Conservation (phyloP, 2,329 filamentous ascomycete species). For the Alternaria brassicicola region DNA sequence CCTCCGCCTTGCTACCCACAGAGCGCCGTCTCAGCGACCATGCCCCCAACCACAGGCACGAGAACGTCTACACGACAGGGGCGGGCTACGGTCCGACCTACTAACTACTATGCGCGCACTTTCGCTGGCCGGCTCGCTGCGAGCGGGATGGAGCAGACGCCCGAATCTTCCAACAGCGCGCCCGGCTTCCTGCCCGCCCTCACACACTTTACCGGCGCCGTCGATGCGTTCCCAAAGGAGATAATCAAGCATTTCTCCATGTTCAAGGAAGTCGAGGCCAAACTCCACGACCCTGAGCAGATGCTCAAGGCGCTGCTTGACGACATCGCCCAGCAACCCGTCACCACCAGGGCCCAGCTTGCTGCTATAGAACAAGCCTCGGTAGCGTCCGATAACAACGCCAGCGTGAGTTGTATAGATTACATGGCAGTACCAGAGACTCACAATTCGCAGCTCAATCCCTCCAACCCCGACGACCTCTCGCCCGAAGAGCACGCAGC, state of each 20-base stretch:
- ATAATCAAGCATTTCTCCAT: conserved; percentile 95
- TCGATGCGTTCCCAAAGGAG: conserved; percentile 90
- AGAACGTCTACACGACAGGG: conserved; percentile 54
- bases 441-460: conserved; percentile 35
- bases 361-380: conserved; percentile 35
- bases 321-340: conserved; percentile 59
- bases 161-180: conserved; percentile 44
- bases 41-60: conserved; percentile 46
- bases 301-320: conserved; percentile 77
- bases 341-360: conserved; percentile 47
- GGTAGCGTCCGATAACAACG: conserved; percentile 47
- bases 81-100: conserved; percentile 54
- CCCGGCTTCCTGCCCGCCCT: conserved; percentile 69
- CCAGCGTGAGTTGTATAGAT: conserved; percentile 47
- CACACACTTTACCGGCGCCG: conserved; percentile 84
- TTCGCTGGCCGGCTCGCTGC: conserved; percentile 49
- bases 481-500: conserved; percentile 56
- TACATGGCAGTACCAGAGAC: conserved; percentile 22
- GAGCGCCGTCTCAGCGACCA: conserved; percentile 30
- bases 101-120: conserved; percentile 59
- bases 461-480: conserved; percentile 34
- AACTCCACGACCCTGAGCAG: conserved; percentile 88
- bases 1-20: conserved; percentile 22
- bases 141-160: conserved; percentile 48
- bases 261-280: conserved; percentile 96